A percentile compares a stretch with the other conserved stretches of the same genome.
Conservation (phyloP, 1,284 basidiomycete genomes). For the Crucibulum cyathiforme region DNA sequence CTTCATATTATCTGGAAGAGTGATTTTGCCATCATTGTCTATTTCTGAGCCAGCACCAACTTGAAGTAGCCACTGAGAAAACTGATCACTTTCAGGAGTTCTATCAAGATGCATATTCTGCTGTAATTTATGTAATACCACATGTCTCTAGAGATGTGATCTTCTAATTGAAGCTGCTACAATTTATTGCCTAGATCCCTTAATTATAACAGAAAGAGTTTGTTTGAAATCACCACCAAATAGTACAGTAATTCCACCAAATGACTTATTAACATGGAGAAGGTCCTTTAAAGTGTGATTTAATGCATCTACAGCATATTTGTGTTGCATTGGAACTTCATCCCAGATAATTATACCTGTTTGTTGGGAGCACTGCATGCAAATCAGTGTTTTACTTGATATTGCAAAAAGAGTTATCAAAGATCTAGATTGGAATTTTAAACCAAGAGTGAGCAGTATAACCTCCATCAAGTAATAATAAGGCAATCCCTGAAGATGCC, state of each 20-base stretch:
- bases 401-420: constrained; percentile 30
- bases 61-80: background rate
- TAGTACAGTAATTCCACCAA: constrained; percentile 38
- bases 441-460: constrained; percentile 48
- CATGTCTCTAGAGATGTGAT: background rate
- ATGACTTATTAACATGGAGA: constrained; percentile 18
- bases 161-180: background rate
- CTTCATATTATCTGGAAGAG: background rate
- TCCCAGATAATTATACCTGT: constrained; percentile 33
- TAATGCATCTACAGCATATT: constrained; percentile 25
- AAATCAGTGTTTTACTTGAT: constrained; percentile 28
- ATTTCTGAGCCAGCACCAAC: background rate
- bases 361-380: constrained; percentile 23
- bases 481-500: constrained; percentile 51
- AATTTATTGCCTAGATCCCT: constrained; percentile 33
- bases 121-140: no score
- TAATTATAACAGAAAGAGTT: constrained; percentile 23
- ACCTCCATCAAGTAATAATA: constrained; percentile 44
- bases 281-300: constrained; percentile 31
- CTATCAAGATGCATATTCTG: background rate
- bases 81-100: background rate
- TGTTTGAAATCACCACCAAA: constrained; percentile 39
- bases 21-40: background rate
- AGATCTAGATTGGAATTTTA: constrained; percentile 42
- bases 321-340: constrained; percentile 30